phyloP scores from a whole-genome alignment of 2,329 filamentous ascomycete species.

The Fusarium caatingaense region DNA sequence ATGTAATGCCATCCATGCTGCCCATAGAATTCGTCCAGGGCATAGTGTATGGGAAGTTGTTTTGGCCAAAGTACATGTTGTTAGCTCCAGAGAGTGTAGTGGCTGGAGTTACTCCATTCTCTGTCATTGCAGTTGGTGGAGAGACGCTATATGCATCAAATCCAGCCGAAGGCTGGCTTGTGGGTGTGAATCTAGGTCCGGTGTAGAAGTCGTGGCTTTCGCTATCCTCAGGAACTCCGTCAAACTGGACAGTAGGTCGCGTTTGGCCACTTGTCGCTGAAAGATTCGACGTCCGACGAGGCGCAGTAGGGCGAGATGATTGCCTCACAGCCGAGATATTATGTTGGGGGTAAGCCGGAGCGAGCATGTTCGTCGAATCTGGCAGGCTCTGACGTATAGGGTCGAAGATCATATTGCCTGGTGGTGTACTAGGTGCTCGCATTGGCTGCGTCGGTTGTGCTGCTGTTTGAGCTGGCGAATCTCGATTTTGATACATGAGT shows the following conservation, averaged over 20 bases:
- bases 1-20: slow-evolving; percentile 69
- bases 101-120: slow-evolving; percentile 41
- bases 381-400: slow-evolving; percentile 68
- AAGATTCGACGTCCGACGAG: slow-evolving; percentile 43
- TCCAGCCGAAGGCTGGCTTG: slow-evolving; percentile 55
- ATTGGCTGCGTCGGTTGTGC: slow-evolving; percentile 19
- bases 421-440: slow-evolving; percentile 59
- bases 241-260: slow-evolving; percentile 47
- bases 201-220: slow-evolving; percentile 52
- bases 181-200: slow-evolving; percentile 53
- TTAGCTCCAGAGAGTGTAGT: slow-evolving; percentile 31
- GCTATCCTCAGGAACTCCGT: slow-evolving; percentile 45
- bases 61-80: slow-evolving; percentile 46
- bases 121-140: slow-evolving; percentile 56
- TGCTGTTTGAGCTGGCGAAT: slow-evolving; percentile 11
- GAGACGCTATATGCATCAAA: slow-evolving; percentile 60
- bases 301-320: slow-evolving; percentile 51
- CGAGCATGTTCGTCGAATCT: slow-evolving; percentile 60
- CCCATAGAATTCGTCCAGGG: slow-evolving; percentile 49
- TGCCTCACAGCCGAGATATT: slow-evolving; percentile 61
- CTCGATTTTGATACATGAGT: slow-evolving; percentile 75
- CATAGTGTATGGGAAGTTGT: slow-evolving; percentile 45
- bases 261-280: slow-evolving; percentile 35
- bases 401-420: slow-evolving; percentile 70
- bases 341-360: slow-evolving; percentile 62